Evolutionary conservation across 495 filamentous ascomycete species (phyloP), one percentile per base, ranked within the genome.

Genomic region (Lindgomyces ingoldianus): DNA sequence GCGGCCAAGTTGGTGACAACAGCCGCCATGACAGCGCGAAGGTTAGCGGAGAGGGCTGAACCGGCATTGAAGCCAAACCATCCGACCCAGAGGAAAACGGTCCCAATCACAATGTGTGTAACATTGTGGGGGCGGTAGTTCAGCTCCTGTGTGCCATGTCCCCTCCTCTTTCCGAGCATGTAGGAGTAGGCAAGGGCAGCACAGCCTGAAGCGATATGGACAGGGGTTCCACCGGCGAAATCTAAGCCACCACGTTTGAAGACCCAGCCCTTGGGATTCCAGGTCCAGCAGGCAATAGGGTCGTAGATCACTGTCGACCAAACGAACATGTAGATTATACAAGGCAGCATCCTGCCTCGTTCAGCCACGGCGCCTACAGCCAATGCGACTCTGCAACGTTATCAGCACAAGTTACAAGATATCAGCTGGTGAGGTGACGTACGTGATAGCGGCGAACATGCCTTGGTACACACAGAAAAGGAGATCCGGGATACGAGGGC

Each of bases 21-120:
- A 45, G 81, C 84, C 46, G 88, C 88, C 87, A 91, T 89, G 70
- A 90, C 84, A 57, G 94, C 86, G 69, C 94, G 88, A 76, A 96
- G 77, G 77, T 96, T 97, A 63, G 92, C 93, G 44, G 85, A 82
- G 41, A 96, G 82, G n/a, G 93, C 94, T 22, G 87, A 91, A 61
- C 94, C 94, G 55, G 90, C 94, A 73, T 98, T 98, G 84, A 98
- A 98, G 52, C 94, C 94, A 73, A 97, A 97, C 94, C 94, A 98
- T 26, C 94, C 94, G 49, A 98, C 91, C 94, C 94, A 98, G 46
- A 98, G 87, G 81, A 98, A 97, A 52, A 97, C 92, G 12, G 94
- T 98, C 3, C 94, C 94, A 47, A 98, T 86, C 33, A 97, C 93
- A 66, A 98, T 91, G 75, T 96, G 92, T 22, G 92, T 96, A 52